Evolutionary conservation across 441 rosid species (phyloP), one percentile per base, ranked within the genome.

Genomic region (Erodium trifolium): DNA sequence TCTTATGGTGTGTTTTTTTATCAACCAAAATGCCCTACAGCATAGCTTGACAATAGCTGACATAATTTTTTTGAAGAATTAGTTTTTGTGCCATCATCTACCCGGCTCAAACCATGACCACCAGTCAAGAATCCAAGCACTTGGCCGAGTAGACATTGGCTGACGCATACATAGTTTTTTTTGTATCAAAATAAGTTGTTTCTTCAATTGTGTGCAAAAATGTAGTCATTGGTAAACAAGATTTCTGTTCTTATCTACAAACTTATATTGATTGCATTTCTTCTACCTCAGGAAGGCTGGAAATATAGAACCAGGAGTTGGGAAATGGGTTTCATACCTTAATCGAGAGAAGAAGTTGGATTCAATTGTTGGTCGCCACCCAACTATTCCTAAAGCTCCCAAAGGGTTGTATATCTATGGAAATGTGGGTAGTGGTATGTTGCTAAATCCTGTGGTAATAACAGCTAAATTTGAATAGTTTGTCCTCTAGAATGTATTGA

Each of bases 271-370:
- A 45, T 5, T 9, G 47, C 63, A 71, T 64, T 57, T 65, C 70
- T 67, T 65, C 31, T 69, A 71, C 70, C 49, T 59, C 77, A 87
- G 92, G 83, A 82, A 76, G 68, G 77, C 78, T 72, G 78, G 75
- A 73, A 83, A 79, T 75, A 76, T 87, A 47, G 97, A 93, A 73
- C 84, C 92, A 57, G 98, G 92, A 70, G 98, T 89, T 64, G 98
- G 98, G 55, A 89, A 87, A 81, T 93, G 98, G 98, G 98, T 87
- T 70, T 90, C 98, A 0, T 93, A 86, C 76, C 87, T 90, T 23
- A 93, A 90, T 72, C 83, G 96, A 70, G 98, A 93, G 80, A 88
- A 78, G 79, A 89, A 86, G 77, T 69, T 93, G 78, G 90, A 93
- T 66, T 86, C 92, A 1, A 68, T 84, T 75, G 87, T 90, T 27